Evolutionary conservation across 78 protist genomes (phyloP).

Genomic region (Creolimax fragrantissima): DNA sequence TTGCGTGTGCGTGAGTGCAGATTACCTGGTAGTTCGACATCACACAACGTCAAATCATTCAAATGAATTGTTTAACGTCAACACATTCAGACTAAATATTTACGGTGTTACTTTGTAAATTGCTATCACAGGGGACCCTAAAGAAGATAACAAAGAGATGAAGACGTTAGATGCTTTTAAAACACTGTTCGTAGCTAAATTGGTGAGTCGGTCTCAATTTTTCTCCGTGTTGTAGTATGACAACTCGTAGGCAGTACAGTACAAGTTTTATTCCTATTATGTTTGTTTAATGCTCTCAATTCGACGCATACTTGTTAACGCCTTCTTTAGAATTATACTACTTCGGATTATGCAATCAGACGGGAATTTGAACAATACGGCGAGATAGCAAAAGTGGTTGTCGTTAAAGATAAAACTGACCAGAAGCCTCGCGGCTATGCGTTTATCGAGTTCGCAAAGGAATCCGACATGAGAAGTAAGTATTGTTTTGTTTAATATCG

Average conservation of each 20-base stretch:
- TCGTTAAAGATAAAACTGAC: conserved; percentile 33
- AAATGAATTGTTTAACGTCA: too few species aligned
- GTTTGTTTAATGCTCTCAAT: too few species aligned
- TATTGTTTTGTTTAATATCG: too few species aligned
- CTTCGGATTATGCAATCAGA: conserved; percentile 49
- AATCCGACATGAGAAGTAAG: conserved; percentile 69
- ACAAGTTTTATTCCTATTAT: too few species aligned
- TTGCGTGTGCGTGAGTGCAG: too few species aligned
- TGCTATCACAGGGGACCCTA: neutral
- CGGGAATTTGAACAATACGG: conserved; percentile 66
- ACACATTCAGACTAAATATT: too few species aligned
- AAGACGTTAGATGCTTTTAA: neutral
- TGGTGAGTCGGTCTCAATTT: neutral
- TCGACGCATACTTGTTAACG: too few species aligned
- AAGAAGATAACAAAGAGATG: neutral
- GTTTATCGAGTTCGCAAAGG: conserved; percentile 74
- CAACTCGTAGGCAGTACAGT: too few species aligned
- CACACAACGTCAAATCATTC: too few species aligned
- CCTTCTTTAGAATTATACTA: conserved; percentile 48
- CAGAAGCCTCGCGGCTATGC: conserved; percentile 79
- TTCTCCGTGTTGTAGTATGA: neutral
- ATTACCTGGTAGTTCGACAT: too few species aligned
- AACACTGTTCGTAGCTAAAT: neutral
- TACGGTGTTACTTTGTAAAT: too few species aligned
- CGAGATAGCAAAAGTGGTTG: conserved; percentile 36